Percentiles rank a stretch among this genome's conserved stretches.
These are phyloP conservation scores for Paraglomus occultum DNA, from an alignment of 192 early-diverging fungal genomes.

Conservation along the genomic window DNA sequence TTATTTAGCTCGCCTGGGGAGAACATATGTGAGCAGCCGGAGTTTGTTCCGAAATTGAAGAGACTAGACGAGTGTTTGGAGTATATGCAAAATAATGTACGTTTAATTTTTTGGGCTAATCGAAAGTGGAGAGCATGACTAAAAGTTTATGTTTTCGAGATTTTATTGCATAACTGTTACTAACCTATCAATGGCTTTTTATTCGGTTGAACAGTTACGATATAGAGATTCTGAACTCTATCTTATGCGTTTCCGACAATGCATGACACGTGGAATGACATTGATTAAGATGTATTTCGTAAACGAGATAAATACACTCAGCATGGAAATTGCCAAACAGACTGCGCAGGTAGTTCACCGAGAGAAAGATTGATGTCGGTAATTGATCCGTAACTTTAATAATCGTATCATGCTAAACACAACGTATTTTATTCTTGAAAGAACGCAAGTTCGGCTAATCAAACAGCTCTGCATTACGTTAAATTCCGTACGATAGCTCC, in stretches of 20 bases:
- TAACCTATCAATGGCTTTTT: too few species aligned
- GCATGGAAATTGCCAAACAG: constrained; percentile 62
- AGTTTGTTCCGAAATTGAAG: constrained; percentile 78
- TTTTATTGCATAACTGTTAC: too few species aligned
- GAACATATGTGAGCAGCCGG: constrained; percentile 68
- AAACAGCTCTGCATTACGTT: constrained; percentile 63
- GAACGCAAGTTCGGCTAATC: constrained; percentile 34
- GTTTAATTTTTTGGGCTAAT: constrained; percentile 13
- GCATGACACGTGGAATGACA: constrained; percentile 90
- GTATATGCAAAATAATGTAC: constrained; percentile 73
- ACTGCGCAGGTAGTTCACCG: constrained; percentile 31
- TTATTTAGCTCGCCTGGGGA: constrained; percentile 85
- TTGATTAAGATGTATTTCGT: constrained; percentile 91
- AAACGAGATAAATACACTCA: constrained; percentile 62
- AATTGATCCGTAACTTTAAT: too few species aligned
- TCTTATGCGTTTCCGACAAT: constrained; percentile 89
- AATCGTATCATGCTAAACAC: constrained; percentile 8
- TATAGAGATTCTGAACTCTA: constrained; percentile 92
- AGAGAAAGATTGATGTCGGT: background rate
- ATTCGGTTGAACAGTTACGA: constrained; percentile 42
- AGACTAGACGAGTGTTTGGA: constrained; percentile 76
- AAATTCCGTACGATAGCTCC: constrained; percentile 75
- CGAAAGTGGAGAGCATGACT: too few species aligned
- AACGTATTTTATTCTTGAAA: constrained; percentile 14
- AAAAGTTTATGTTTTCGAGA: too few species aligned